These are phyloP conservation scores for Strobilomyces confusus DNA, from an alignment of 768 basidiomycete species.

Conservation along the genomic window DNA sequence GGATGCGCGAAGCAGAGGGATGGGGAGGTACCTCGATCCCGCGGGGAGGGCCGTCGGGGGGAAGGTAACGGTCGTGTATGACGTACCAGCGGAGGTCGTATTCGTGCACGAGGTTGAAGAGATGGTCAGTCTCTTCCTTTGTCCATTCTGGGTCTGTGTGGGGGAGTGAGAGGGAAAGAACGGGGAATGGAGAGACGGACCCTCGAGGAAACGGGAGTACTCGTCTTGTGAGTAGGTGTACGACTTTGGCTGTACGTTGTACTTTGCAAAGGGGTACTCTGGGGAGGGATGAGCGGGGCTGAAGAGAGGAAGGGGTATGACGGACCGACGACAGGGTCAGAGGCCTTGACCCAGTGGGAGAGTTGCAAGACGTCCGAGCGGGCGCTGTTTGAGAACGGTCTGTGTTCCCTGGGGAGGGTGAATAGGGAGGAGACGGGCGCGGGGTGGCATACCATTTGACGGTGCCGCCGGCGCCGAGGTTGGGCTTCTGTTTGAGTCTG, in stretches of 20 bases:
- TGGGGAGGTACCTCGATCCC: slow-evolving; percentile 59
- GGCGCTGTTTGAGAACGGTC: slow-evolving; percentile 68
- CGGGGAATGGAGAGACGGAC: slow-evolving; percentile 34
- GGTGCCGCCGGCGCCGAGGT: slow-evolving; percentile 55
- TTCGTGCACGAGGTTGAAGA: slow-evolving; percentile 74
- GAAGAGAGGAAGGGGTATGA: slow-evolving; percentile 1
- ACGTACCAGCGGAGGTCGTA: slow-evolving; percentile 91
- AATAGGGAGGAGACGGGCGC: neutral
- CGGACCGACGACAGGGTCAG: slow-evolving; percentile 54
- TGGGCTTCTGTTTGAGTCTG: slow-evolving; percentile 83
- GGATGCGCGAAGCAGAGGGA: neutral
- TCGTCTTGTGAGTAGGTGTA: slow-evolving; percentile 84
- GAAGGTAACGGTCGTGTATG: slow-evolving; percentile 87
- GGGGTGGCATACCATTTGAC: slow-evolving; percentile 61
- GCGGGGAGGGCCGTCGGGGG: slow-evolving; percentile 47
- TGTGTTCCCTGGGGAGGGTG: slow-evolving; percentile 60
- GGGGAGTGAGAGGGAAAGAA: neutral
- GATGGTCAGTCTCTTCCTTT: slow-evolving; percentile 90
- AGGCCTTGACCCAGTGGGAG: slow-evolving; percentile 78
- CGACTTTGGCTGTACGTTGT: slow-evolving; percentile 62
- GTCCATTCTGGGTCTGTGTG: slow-evolving; percentile 77
- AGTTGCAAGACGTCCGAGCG: slow-evolving; percentile 66
- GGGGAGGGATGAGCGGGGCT: neutral
- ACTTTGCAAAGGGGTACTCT: slow-evolving; percentile 84
- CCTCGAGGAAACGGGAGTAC: slow-evolving; percentile 75